Evolutionary conservation across 2,329 filamentous ascomycete genomes (phyloP), one percentile per base, ranked within the genome.

Genomic region (Geosmithia flava): DNA sequence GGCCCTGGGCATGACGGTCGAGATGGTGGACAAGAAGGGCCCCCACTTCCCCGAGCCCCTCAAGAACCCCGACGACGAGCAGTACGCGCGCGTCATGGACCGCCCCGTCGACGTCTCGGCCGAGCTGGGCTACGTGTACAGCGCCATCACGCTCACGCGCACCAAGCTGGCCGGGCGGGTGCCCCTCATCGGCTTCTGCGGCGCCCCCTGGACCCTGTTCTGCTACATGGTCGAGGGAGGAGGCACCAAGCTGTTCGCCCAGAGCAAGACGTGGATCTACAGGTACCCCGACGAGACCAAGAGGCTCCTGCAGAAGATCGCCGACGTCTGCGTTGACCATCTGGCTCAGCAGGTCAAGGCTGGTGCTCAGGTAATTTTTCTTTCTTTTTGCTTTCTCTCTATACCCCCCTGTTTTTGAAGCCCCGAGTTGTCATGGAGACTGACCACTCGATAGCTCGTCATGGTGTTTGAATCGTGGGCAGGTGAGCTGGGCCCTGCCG

Each of bases 171-270:
- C 82, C 45, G 93, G 93, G 1, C 76, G 89, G 44, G 93, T 98
- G 30, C 93, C 93, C 6, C 69, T 98, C 54, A 94, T 95, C 62
- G 93, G 93, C 37, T 98, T 98, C 71, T 96, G 90, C 59, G 93
- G 93, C 48, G 90, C 93, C 7, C 93, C 93, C 1, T 98, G 93
- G 88, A 98, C 93, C 2, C 68, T 98, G 51, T 77, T 98, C 60
- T 95, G 91, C 71, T 98, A 98, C 71, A 98, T 98, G 93, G 88
- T 97, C 17, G 93, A 98, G 68, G 93, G 93, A 16, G 93, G 93
- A 45, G 93, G 93, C 42, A 94, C 85, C 56, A 97, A 97, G 72
- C 74, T 97, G 61, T 97, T 97, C 69, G 81, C 87, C 51, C 83
- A 95, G 68, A 85, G 81, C 59, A 98, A 98, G 76, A 95, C 86